Percentiles rank a stretch among this genome's conserved stretches.
Conservation (phyloP, 2,329 filamentous ascomycete genomes). For the Scedosporium boydii region DNA sequence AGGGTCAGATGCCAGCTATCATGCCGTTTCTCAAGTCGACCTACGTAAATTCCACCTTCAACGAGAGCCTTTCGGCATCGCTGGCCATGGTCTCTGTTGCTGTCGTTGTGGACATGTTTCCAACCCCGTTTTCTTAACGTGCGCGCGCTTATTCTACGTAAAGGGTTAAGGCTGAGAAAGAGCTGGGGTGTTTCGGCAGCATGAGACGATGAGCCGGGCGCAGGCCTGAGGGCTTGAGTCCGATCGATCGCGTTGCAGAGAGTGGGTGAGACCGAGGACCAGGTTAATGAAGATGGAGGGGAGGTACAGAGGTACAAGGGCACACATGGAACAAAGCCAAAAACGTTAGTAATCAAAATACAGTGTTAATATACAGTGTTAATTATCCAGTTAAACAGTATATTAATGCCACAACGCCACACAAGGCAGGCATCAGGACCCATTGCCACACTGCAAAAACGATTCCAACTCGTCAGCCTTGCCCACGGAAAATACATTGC, state of each 20-base stretch:
- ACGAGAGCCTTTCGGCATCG: conserved; percentile 30
- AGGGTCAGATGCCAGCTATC: conserved; percentile 9
- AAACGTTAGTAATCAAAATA: background rate
- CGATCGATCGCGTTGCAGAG: background rate
- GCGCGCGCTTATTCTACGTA: background rate
- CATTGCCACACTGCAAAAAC: background rate
- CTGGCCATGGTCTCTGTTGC: background rate
- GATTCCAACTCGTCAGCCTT: conserved; percentile 1
- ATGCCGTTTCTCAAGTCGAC: conserved; percentile 13
- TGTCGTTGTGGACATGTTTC: background rate
- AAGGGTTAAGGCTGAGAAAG: background rate
- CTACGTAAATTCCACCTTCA: conserved; percentile 64
- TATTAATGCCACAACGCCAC: background rate
- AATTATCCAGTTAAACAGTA: too few relatives aligned
- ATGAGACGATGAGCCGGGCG: background rate
- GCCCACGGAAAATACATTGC: background rate
- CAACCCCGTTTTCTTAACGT: background rate
- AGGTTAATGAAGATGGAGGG: background rate
- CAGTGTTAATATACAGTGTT: background rate
- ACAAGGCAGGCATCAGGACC: background rate
- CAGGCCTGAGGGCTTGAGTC: background rate
- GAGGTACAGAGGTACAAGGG: too few relatives aligned
- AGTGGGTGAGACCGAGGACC: background rate
- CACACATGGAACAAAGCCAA: background rate
- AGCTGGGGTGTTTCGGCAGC: background rate